phyloP scores from a whole-genome alignment of 257 asterid genomes.

The Capsicum baccatum region DNA sequence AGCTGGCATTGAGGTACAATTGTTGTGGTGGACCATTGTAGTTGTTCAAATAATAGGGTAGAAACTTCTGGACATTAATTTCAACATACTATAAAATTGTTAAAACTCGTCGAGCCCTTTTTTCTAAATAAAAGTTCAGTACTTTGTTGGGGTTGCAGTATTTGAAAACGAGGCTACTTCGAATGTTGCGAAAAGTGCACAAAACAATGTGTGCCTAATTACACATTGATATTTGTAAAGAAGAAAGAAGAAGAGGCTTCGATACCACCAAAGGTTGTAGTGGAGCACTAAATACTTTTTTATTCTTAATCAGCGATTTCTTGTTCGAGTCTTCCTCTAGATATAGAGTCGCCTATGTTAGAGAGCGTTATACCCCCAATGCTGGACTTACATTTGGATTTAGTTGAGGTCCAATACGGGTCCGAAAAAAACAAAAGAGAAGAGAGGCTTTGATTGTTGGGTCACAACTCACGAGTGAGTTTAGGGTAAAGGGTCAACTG shows the following conservation, averaged over 20 bases:
- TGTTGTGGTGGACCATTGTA: constrained; percentile 19
- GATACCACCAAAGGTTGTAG: too few relatives aligned
- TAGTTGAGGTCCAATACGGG: too few relatives aligned
- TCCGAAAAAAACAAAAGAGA: too few relatives aligned
- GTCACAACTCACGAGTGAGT: constrained; percentile 22
- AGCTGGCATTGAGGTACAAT: constrained; percentile 27
- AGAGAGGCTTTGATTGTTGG: constrained; percentile 19
- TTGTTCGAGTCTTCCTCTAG: too few relatives aligned
- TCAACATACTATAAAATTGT: not conserved
- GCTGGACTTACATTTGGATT: too few relatives aligned
- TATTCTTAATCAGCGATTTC: too few relatives aligned
- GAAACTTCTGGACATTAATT: constrained; percentile 17
- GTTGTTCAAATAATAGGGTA: constrained; percentile 4
- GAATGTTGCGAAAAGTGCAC: constrained; percentile 12
- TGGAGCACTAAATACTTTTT: too few relatives aligned
- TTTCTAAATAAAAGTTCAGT: not conserved
- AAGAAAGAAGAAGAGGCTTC: not conserved
- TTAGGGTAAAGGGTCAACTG: constrained; percentile 35
- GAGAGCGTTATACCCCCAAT: too few relatives aligned
- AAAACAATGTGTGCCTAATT: constrained; percentile 23
- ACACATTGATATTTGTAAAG: not conserved
- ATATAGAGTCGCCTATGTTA: too few relatives aligned
- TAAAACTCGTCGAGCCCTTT: not conserved
- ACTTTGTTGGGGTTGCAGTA: too few relatives aligned
- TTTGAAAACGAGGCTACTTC: constrained; percentile 11